Base-by-base conservation (phyloP, 148 eudicot genomes). In the Polygonum maritimum region DNA sequence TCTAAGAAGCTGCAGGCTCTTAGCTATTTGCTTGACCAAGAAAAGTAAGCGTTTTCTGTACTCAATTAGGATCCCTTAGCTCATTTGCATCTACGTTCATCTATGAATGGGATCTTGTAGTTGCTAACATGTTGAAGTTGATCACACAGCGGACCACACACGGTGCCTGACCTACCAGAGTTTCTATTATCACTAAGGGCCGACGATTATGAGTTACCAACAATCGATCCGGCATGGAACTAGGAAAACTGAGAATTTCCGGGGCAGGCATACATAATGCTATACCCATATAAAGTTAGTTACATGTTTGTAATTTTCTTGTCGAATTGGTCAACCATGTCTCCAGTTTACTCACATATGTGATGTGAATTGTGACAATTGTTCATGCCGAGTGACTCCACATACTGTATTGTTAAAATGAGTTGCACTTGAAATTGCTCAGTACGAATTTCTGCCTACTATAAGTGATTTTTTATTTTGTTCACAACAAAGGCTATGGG, bases 131-230 rank as follows among this genome's bases (percentile, higher is more conserved):
- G 55, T 4, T 77, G 31, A 18, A 7, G 5, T 78, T 44, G 47
- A 44, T 39, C 41, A 4, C 4, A 83, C 87, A 92, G 97, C 84
- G 88, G 84, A 2, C 84, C 89, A 10, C 87, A 85, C 48, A 72
- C 81, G 21, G 83, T 92, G 81, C 96, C 97, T 0, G 96, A 92
- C 51, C 92, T 95, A 72, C 98, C 98, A 3, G 98, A 95, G 74
- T 95, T 95, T 67, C 86, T 89, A 72, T 52, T 92, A 80, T 95
- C 98, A 19, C 72, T 95, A 47, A 90, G 89, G 75, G 89, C 98
- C 0, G 97, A 95, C 36, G 98, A 95, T 47, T 95, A 84, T 74
- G 87, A 90, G 78, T 79, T 95, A 76, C 98, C 98, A 0, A 85
- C 81, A 13, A 48, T 80, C 52, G 85, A 89, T 80, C 65, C 85